Conservation (phyloP, 192 early-diverging fungal species). For the Funneliformis mosseae region DNA sequence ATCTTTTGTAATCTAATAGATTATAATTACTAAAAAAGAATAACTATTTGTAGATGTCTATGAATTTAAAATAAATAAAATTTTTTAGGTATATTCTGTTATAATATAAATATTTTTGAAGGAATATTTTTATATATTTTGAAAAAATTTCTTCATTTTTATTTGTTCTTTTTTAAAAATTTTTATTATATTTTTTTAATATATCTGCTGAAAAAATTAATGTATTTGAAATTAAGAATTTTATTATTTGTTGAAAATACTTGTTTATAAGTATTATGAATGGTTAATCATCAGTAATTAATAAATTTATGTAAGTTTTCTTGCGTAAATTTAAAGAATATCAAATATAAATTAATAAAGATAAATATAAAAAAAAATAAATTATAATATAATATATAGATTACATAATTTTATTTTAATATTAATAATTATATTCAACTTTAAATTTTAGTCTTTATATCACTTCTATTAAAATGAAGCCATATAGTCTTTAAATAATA, state of each 20-base stretch:
- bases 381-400: too few relatives aligned
- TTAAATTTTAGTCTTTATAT: too few relatives aligned
- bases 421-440: too few relatives aligned
- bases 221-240: constrained; percentile 4
- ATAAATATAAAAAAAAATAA: too few relatives aligned
- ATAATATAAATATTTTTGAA: too few relatives aligned
- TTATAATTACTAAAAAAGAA: neutral
- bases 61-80: too few relatives aligned
- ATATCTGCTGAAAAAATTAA: neutral
- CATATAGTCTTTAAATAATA: too few relatives aligned
- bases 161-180: neutral
- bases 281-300: neutral
- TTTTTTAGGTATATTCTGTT: too few relatives aligned
- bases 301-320: neutral
- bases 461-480: too few relatives aligned
- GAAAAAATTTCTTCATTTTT: neutral
- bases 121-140: neutral
- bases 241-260: neutral
- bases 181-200: too few relatives aligned
- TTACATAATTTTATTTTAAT: too few relatives aligned
- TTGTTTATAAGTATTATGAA: neutral
- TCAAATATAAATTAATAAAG: too few relatives aligned
- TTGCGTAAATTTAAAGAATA: neutral
- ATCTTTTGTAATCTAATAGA: constrained; percentile 3
- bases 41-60: neutral